Base-by-base conservation (phyloP, 2,329 filamentous ascomycete genomes). In the Colletotrichum theobromicola region DNA sequence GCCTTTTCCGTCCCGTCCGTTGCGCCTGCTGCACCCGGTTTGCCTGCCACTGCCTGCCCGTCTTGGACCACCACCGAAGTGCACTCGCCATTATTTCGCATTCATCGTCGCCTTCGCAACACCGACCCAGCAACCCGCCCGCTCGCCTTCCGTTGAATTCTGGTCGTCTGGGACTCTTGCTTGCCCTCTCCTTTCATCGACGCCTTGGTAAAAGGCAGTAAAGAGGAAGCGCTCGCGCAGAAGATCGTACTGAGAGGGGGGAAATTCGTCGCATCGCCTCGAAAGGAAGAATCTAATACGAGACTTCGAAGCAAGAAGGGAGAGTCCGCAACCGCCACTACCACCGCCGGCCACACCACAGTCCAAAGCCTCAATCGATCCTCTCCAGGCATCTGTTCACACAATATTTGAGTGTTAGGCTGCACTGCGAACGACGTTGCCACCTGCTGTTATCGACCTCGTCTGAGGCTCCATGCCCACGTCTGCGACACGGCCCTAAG, bases 1-100 rank as follows among this genome's bases (percentile, higher is more conserved):
- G 67, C 68, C 57, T 67, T 72, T 67, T 60, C 61, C 32, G 57
- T 72, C 50, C 61, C 32, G 57, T 63, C 34, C 37, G 46, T 72
- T 37, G 68, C 68, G 68, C 57, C 62, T 60, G 37, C 72, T 30
- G 57, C 65, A 65, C 50, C 46, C 46, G 37, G 42, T 46, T 21
- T 46, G 42, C 63, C 26, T n/a, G 28, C 37, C 18, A 18, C 21
- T 50, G n/a, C 42, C 26, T 50, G 50, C 28, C 46, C 62, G 16
- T 65, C n/a, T 46, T 46, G 16, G n/a, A 46, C 42, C 42, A 21
- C 42, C 42, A 46, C 42, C 13, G n/a, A 21, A 21, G 42, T 72
- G 46, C 57, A 71, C 63, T 34, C 46, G 37, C 46, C 57, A 28
- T 32, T 28, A 32, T 37, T 24, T 28, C 37, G 18, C 42, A n/a